phyloP scores from a whole-genome alignment of 1,139 yeast genomes.

The Suhomyces wounanorum region DNA sequence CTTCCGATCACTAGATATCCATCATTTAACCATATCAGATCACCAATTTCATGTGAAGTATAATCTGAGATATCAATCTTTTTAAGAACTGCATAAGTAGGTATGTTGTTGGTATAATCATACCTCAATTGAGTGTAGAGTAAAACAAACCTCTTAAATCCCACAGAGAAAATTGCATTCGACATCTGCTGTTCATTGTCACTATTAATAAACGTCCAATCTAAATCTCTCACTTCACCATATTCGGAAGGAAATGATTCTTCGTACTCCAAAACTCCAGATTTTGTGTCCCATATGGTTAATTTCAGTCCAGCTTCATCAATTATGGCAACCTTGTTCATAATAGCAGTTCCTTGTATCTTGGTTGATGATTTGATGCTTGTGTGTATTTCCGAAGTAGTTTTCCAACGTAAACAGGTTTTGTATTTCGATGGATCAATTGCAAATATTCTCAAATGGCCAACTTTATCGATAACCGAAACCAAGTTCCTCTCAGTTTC shows the following conservation, averaged over 20 bases:
- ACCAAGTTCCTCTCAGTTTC: slow-evolving; percentile 54
- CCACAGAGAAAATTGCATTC: slow-evolving; percentile 79
- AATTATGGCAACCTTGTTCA: slow-evolving; percentile 70
- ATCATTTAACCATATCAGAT: slow-evolving; percentile 79
- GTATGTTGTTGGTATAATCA: slow-evolving; percentile 80
- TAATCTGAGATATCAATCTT: slow-evolving; percentile 67
- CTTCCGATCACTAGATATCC: slow-evolving; percentile 83
- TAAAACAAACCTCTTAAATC: slow-evolving; percentile 63
- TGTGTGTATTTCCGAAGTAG: slow-evolving; percentile 52
- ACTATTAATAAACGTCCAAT: slow-evolving; percentile 75
- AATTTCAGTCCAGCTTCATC: slow-evolving; percentile 52
- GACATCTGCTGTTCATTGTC: slow-evolving; percentile 22
- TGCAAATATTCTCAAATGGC: slow-evolving; percentile 50
- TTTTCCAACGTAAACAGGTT: slow-evolving; percentile 44
- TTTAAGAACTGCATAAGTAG: slow-evolving; percentile 77
- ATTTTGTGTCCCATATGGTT: slow-evolving; percentile 74
- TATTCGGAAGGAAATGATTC: slow-evolving; percentile 42
- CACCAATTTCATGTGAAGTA: slow-evolving; percentile 84
- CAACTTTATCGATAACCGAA: slow-evolving; percentile 57
- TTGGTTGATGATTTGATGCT: slow-evolving; percentile 53
- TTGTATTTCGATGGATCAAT: slow-evolving; percentile 15
- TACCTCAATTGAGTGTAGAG: slow-evolving; percentile 81
- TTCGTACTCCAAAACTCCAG: slow-evolving; percentile 68
- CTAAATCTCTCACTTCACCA: slow-evolving; percentile 57
- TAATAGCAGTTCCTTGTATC: slow-evolving; percentile 68